A percentile compares a stretch with the other conserved stretches of the same genome.
Evolutionary conservation across 306 rosid genomes (phyloP).

Genomic region (Medicago truncatula): MtrunA17r5.0-ANR NC_053045.1:58599001-58599500

Average conservation of each 20-base stretch:
- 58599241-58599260: slow-evolving; percentile 82
- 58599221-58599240: slow-evolving; percentile 65
- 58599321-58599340: slow-evolving; percentile 7
- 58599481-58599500: slow-evolving; percentile 20
- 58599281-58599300: slow-evolving; percentile 71
- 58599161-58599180: slow-evolving; percentile 94
- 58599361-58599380: background rate
- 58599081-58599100: slow-evolving; percentile 95
- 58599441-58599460: slow-evolving; percentile 19
- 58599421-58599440: slow-evolving; percentile 17
- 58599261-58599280: slow-evolving; percentile 97
- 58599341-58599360: slow-evolving; percentile 20
- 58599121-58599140: slow-evolving; percentile 90
- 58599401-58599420: slow-evolving; percentile 7
- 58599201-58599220: slow-evolving; percentile 62
- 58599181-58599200: slow-evolving; percentile 86
- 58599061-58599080: slow-evolving; percentile 98
- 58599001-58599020: slow-evolving; percentile 18
- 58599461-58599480: slow-evolving; percentile 24
- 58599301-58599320: slow-evolving; percentile 37
- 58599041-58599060: slow-evolving; percentile 98
- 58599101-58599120: slow-evolving; percentile 88
- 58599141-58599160: slow-evolving; percentile 64
- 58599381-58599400: slow-evolving; percentile 11
- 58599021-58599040: slow-evolving; percentile 55